Percentiles rank a stretch among this genome's conserved stretches.
phyloP scores from a whole-genome alignment of 2,329 filamentous ascomycete genomes.

The Colletotrichum siamense region DNA sequence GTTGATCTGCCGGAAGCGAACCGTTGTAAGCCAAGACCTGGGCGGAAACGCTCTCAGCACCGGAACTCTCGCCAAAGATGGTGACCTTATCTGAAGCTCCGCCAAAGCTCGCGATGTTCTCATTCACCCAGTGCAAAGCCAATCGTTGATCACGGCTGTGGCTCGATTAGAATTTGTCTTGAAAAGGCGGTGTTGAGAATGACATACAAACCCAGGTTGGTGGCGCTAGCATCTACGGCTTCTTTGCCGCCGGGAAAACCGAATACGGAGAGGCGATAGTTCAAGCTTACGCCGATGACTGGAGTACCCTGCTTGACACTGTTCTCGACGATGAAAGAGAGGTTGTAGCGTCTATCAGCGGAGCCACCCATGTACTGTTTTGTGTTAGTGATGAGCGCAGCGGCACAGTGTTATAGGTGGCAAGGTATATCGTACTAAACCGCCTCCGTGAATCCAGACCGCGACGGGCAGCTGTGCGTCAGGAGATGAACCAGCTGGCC shows the following conservation, averaged over 20 bases:
- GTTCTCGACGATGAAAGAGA: constrained; percentile 61
- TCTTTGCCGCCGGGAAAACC: constrained; percentile 51
- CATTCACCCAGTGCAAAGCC: constrained; percentile 52
- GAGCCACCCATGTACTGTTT: constrained; percentile 29
- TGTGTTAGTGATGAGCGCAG: neutral
- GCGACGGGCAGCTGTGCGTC: constrained; percentile 55
- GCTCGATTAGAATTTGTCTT: neutral
- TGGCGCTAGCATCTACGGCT: constrained; percentile 42
- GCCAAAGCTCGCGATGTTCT: constrained; percentile 50
- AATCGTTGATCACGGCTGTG: constrained; percentile 46
- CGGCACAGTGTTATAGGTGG: neutral
- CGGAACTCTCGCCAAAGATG: constrained; percentile 57
- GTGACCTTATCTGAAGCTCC: constrained; percentile 52
- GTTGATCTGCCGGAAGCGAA: neutral
- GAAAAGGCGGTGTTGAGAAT: neutral
- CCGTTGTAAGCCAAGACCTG: constrained; percentile 56
- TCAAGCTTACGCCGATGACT: constrained; percentile 53
- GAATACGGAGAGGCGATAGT: constrained; percentile 53
- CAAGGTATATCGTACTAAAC: constrained; percentile 20
- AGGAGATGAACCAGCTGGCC: constrained; percentile 51
- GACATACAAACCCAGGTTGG: constrained; percentile 50
- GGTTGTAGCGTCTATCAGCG: constrained; percentile 60
- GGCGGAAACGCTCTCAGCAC: constrained; percentile 48
- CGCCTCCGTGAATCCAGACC: constrained; percentile 62
- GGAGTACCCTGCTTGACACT: constrained; percentile 49